Evolutionary conservation across 306 rosid genomes (phyloP).

Genomic region (Fragaria nilgerrensis): DNA sequence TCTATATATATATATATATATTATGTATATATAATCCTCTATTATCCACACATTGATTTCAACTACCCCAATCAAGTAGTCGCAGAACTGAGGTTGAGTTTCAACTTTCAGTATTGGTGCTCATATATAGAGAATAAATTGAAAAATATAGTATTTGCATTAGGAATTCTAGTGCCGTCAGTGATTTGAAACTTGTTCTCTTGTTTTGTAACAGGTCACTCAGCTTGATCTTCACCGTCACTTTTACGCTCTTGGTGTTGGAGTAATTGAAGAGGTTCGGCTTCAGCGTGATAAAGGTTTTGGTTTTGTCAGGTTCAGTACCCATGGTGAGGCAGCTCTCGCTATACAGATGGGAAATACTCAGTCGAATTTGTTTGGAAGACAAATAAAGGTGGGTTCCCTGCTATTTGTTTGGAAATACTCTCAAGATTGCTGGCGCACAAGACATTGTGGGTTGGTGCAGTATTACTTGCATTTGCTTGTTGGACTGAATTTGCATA

Average conservation of each 20-base stretch:
- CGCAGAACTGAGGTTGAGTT: conserved; percentile 3
- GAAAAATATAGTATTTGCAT: not conserved
- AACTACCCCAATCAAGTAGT: not conserved
- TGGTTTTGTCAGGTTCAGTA: conserved; percentile 89
- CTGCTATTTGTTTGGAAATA: not conserved
- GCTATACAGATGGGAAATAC: conserved; percentile 94
- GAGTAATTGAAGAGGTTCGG: conserved; percentile 92
- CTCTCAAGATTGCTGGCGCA: not conserved
- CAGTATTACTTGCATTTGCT: not conserved
- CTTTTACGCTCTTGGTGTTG: conserved; percentile 88
- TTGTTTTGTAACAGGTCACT: conserved; percentile 48
- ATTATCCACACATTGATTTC: not conserved
- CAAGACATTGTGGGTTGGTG: not conserved
- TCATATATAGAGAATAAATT: not conserved
- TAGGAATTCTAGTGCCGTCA: not conserved
- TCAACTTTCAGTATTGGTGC: not conserved
- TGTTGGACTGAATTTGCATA: not conserved
- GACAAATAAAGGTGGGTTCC: conserved; percentile 73
- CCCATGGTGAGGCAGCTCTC: conserved; percentile 88
- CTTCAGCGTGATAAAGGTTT: conserved; percentile 96
- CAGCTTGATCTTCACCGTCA: conserved; percentile 94
- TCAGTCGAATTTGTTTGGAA: conserved; percentile 68
- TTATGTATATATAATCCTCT: not conserved
- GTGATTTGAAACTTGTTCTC: not conserved
- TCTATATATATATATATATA: not conserved